Percentiles rank a stretch among this genome's conserved stretches.
phyloP scores from a whole-genome alignment of 106 monocot genomes.

The Phalaenopsis equestris region DNA sequence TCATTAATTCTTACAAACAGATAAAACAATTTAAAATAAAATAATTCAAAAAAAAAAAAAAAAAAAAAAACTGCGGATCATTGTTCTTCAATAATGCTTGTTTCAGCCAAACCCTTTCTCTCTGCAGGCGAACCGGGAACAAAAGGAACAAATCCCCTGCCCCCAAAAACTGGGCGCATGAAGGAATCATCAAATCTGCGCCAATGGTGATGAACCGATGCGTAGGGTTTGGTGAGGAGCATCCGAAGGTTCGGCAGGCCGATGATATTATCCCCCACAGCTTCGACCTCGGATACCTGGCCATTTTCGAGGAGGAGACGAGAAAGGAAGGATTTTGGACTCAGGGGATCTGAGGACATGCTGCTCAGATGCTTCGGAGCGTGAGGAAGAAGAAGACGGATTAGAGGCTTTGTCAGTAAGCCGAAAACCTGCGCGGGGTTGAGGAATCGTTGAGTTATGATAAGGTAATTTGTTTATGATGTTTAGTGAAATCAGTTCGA shows the following conservation, averaged over 20 bases:
- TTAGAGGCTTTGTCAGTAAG: slow-evolving; percentile 19
- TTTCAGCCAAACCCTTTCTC: neutral
- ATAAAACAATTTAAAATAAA: too few species aligned
- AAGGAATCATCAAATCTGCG: slow-evolving; percentile 71
- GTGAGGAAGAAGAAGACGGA: slow-evolving; percentile 14
- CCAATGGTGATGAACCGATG: slow-evolving; percentile 72
- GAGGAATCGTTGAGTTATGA: neutral
- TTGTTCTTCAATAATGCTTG: neutral
- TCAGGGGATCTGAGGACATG: slow-evolving; percentile 10
- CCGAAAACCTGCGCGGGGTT: slow-evolving; percentile 10
- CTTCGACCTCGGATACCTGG: slow-evolving; percentile 15
- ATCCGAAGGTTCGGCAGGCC: slow-evolving; percentile 48
- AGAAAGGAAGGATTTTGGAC: slow-evolving; percentile 10
- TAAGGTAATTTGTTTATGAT: too few species aligned
- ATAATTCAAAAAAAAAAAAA: neutral
- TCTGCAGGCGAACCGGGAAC: slow-evolving; percentile 80
- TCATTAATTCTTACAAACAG: too few species aligned
- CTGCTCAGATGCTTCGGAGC: slow-evolving; percentile 8
- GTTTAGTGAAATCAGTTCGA: too few species aligned
- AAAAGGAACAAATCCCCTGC: slow-evolving; percentile 73
- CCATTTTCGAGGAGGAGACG: slow-evolving; percentile 4
- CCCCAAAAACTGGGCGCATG: slow-evolving; percentile 88
- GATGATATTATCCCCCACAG: slow-evolving; percentile 5
- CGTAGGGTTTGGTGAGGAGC: slow-evolving; percentile 47
- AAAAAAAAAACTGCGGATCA: neutral